Percentiles rank a stretch among this genome's conserved stretches.
These are phyloP conservation scores for Talaromyces ruber DNA, from an alignment of 495 filamentous ascomycete species.

Conservation along the genomic window DNA sequence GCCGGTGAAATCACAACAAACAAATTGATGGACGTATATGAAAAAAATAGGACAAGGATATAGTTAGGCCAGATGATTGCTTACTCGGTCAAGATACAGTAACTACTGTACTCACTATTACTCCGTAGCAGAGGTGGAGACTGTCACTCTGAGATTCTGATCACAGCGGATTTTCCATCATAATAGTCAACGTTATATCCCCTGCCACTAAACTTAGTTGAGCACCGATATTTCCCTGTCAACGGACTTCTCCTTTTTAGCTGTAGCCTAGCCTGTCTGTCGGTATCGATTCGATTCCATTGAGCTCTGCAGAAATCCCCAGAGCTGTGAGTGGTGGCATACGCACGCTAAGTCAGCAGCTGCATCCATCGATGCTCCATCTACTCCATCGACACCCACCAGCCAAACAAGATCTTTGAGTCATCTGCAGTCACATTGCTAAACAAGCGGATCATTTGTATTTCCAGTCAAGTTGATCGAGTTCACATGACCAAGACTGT, in stretches of 20 bases:
- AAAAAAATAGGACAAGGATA: neutral
- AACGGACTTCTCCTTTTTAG: neutral
- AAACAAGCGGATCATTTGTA: neutral
- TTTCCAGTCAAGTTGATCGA: neutral
- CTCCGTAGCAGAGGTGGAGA: neutral
- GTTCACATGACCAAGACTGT: neutral
- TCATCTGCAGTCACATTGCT: neutral
- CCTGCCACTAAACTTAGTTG: neutral
- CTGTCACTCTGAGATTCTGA: neutral
- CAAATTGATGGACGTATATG: neutral
- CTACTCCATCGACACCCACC: neutral
- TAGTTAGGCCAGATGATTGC: neutral
- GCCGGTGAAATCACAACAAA: neutral
- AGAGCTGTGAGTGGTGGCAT: neutral
- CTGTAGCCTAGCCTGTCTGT: neutral
- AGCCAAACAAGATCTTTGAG: neutral
- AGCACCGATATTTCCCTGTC: neutral
- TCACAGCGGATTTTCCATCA: neutral
- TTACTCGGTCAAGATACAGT: neutral
- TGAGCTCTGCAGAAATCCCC: neutral
- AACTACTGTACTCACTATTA: too few relatives aligned
- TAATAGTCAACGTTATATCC: neutral
- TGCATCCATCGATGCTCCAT: neutral
- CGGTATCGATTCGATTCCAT: slow-evolving; percentile 3
- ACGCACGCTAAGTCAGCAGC: neutral